Base-by-base conservation (phyloP, 1,284 basidiomycete genomes). In the Irpex rosettiformis region DNA sequence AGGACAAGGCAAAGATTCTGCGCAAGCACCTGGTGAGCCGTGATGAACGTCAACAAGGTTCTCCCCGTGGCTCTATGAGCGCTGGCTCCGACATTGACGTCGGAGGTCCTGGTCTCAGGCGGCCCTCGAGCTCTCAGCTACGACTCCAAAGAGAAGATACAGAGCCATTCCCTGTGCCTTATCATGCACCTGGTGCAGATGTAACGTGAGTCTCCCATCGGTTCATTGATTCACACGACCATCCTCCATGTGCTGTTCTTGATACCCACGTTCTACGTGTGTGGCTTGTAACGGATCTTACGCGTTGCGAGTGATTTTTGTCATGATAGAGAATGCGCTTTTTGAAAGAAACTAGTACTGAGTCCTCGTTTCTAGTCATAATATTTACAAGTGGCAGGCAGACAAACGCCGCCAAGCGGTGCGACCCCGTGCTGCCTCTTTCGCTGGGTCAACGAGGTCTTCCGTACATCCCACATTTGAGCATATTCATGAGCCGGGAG, bases 381-480 rank as follows among this genome's bases (percentile, higher is more conserved):
- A 88, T 63, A 88, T 97, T 42, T 96, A 96, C 79, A 96, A 96
- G 74, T 96, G 93, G 91, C 89, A 95, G 66, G 81, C 88, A 16
- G 86, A 90, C 59, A 87, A 89, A 62, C 80, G 80, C 33, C 80
- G 85, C 45, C 78, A 79, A 54, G 75, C 78, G 16, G 74, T 74
- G 16, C 81, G 86, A 25, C 79, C 83, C 4, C 86, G 90, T 18
- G 79, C 91, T 8, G 83, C 84, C 13, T 94, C 92, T 0, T 92
- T 87, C 69, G 79, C 88, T 8, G 87, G 86, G 11, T 79, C 85
- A 49, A 73, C 79, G 7, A 62, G 65, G 1, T 70, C 72, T 24
- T 74, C 82, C 48, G 73, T 77, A 56, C 74, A 88, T 73, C 90
- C 93, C n/a, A 86, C 82, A 0, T 88, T 95, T 55, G 86, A 92